Evolutionary conservation across 1,284 basidiomycete species (phyloP), one percentile per base, ranked within the genome.

Genomic region (Ustilago sp.): DNA sequence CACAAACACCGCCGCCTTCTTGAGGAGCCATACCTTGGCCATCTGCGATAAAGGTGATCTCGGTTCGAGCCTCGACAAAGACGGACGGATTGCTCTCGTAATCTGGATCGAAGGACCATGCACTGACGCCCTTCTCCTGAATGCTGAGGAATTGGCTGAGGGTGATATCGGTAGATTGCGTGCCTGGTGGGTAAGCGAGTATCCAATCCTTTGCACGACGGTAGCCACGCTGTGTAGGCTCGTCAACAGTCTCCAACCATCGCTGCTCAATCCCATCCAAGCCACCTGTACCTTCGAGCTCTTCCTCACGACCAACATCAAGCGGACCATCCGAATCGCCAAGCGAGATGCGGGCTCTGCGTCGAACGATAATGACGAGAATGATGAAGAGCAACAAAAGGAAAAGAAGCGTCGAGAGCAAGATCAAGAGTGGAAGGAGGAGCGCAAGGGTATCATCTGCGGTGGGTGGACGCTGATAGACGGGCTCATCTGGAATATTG

Each of bases 401-500:
- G 86, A 98, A 93, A 68, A 99, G 90, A 78, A 99, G 92, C 1
- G 94, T 95, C 38, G 93, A 92, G 56, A 98, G 90, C 53, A 99
- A 91, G 80, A 97, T 90, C 82, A 93, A 89, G 73, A 94, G 90
- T 28, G 92, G 85, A 1, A 85, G 74, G 12, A 82, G 70, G 19
- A 86, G 74, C n/a, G 78, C 68, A 11, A 86, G 65, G 13, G 76
- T 78, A 39, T 78, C 76, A 45, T 75, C 76, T 39, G 70, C 57
- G 11, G 70, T 54, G 12, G 63, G 69, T 53, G 76, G 76, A 45
- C 76, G 64, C 31, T 63, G 68, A 34, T 78, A 78, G 52, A 72
- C 54, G 36, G 76, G 76, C 23, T 78, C 66, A 15, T 71, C 58
- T 31, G 64, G 64, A 4, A 68, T 63, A 47, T 60, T 38, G 48